Conservation (phyloP, 2,329 filamentous ascomycete species). For the Leptosphaerulina australis region DNA sequence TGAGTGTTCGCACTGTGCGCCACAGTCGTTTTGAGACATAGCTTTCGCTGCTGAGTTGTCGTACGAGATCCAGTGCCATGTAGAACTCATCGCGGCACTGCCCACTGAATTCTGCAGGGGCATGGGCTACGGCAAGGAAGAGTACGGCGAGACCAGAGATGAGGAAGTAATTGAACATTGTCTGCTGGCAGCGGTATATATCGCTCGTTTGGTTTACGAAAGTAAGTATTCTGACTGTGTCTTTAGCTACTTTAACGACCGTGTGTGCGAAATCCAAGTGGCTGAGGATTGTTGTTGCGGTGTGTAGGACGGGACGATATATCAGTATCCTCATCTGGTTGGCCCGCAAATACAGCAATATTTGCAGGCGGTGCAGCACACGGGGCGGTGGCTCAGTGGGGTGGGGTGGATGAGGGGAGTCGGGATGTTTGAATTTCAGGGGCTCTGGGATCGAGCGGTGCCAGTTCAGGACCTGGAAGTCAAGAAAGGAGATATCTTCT, state of each 20-base stretch:
- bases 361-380: conserved; percentile 73
- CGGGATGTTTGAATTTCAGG: conserved; percentile 66
- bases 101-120: conserved; percentile 71
- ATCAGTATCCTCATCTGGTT: conserved; percentile 92
- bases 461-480: conserved; percentile 86
- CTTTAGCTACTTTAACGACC: conserved; percentile 75
- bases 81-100: conserved; percentile 77
- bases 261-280: conserved; percentile 75
- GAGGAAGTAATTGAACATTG: conserved; percentile 81
- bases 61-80: conserved; percentile 75
- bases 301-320: conserved; percentile 85
- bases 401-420: conserved; percentile 47
- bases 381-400: conserved; percentile 60
- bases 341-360: conserved; percentile 82
- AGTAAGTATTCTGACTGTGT: conserved; percentile 74
- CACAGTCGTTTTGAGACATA: conserved; percentile 76
- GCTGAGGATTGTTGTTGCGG: conserved; percentile 78
- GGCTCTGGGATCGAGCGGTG: conserved; percentile 73
- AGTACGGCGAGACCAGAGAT: conserved; percentile 75
- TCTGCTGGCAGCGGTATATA: conserved; percentile 73
- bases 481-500: conserved; percentile 78
- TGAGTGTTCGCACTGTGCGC: conserved; percentile 72
- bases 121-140: conserved; percentile 77
- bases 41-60: conserved; percentile 72
- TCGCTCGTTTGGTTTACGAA: conserved; percentile 74